phyloP scores from a whole-genome alignment of 768 basidiomycete species.

The Auricularia auricula-judae region DNA sequence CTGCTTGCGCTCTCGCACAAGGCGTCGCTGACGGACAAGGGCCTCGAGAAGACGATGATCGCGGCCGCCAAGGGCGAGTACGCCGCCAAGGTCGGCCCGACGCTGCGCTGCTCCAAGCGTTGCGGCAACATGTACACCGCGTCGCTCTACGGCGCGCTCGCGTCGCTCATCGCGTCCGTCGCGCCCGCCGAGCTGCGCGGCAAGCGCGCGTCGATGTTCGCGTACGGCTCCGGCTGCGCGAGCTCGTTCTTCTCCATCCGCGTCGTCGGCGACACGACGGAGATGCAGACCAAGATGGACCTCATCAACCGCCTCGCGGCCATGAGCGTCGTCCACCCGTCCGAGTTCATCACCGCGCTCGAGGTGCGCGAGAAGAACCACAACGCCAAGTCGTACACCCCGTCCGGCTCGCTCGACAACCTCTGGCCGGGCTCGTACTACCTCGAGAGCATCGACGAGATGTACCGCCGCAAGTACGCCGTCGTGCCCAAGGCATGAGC shows the following conservation, averaged over 20 bases:
- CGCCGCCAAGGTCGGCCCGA: conserved; percentile 62
- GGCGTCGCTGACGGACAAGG: conserved; percentile 84
- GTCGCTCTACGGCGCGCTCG: conserved; percentile 88
- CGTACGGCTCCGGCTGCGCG: conserved; percentile 95
- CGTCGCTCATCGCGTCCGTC: conserved; percentile 68
- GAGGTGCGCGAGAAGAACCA: conserved; percentile 91
- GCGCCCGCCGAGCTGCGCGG: conserved; percentile 58
- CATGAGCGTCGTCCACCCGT: conserved; percentile 87
- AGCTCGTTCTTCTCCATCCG: conserved; percentile 83
- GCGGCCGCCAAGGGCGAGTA: conserved; percentile 65
- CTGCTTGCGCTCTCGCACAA: conserved; percentile 55
- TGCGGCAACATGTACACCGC: conserved; percentile 99
- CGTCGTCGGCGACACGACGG: conserved; percentile 78
- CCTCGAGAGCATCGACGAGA: conserved; percentile 79
- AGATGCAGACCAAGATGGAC: conserved; percentile 74
- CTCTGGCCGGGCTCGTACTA: conserved; percentile 93
- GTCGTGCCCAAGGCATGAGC: conserved; percentile 22
- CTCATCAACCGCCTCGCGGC: conserved; percentile 62
- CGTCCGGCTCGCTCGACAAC: conserved; percentile 78
- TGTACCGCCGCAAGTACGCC: conserved; percentile 85
- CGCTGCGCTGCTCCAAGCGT: conserved; percentile 78
- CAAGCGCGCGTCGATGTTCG: conserved; percentile 89
- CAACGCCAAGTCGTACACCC: conserved; percentile 76
- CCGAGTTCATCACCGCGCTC: conserved; percentile 83
- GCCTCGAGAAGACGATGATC: conserved; percentile 90